Conservation (phyloP, 2,329 filamentous ascomycete species). For the Claviceps sp. region DNA sequence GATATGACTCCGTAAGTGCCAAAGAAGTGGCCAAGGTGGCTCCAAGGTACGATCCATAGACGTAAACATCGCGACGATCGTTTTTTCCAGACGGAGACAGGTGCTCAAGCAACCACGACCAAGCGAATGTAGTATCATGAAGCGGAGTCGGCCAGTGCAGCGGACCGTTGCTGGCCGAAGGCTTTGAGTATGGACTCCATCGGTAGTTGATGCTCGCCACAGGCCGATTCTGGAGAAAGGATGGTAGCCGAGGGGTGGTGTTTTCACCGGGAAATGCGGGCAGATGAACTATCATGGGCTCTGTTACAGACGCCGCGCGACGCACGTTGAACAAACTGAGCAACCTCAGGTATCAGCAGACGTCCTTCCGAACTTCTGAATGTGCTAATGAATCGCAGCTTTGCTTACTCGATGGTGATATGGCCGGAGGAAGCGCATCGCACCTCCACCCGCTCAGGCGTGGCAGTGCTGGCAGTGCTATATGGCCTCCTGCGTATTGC, state of each 20-base stretch:
- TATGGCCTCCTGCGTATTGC: slow-evolving; percentile 1
- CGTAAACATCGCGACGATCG: slow-evolving; percentile 24
- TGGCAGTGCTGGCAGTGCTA: slow-evolving; percentile 9
- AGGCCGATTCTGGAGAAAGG: slow-evolving; percentile 28
- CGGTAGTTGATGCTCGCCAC: slow-evolving; percentile 47
- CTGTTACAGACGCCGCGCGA: slow-evolving; percentile 16
- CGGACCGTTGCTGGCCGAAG: slow-evolving; percentile 8
- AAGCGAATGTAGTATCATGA: slow-evolving; percentile 42
- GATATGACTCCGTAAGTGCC: slow-evolving; percentile 40
- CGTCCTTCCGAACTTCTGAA: not conserved
- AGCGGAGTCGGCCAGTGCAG: slow-evolving; percentile 41
- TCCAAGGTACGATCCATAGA: slow-evolving; percentile 45
- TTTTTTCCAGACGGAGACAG: slow-evolving; percentile 22
- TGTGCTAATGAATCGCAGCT: slow-evolving; percentile 9
- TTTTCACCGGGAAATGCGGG: slow-evolving; percentile 30
- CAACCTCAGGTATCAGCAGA: not conserved
- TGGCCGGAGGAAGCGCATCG: slow-evolving; percentile 34
- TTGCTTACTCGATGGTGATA: slow-evolving; percentile 34
- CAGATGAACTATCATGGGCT: slow-evolving; percentile 40
- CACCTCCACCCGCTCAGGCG: slow-evolving; percentile 28
- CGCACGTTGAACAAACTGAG: slow-evolving; percentile 30
- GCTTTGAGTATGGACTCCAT: slow-evolving; percentile 27
- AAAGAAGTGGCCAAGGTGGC: slow-evolving; percentile 43
- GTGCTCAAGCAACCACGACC: slow-evolving; percentile 35
- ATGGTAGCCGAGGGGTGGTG: slow-evolving; percentile 20